Conservation (phyloP, 2,329 filamentous ascomycete species). For the Penicillium vulpinum region DNA sequence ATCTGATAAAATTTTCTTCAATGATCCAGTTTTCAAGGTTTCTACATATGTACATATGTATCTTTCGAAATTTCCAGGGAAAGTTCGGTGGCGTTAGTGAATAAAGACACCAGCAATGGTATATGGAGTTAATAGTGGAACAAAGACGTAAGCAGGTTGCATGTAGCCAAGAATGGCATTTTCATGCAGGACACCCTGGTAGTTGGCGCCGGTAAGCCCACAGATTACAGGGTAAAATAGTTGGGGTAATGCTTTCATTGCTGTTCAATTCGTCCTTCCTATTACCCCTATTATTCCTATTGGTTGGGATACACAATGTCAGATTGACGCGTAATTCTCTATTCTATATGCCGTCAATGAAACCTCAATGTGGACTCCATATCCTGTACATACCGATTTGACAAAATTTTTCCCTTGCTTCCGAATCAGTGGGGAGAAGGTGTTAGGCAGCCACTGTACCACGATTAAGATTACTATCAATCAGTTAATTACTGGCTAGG, state of each 20-base stretch:
- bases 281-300: too few species aligned
- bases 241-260: not conserved
- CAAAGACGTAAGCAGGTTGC: not conserved
- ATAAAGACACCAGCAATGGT: too few species aligned
- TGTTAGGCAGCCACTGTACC: not conserved
- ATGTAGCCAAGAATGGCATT: not conserved
- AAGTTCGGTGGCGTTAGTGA: not conserved
- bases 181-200: not conserved
- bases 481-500: not conserved
- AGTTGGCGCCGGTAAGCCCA: not conserved
- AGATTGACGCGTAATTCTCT: not conserved
- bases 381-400: too few species aligned
- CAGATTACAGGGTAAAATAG: not conserved
- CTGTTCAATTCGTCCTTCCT: not conserved
- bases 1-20: not conserved
- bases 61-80: not conserved
- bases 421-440: too few species aligned
- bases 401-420: not conserved
- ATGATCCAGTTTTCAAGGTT: not conserved
- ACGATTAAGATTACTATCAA: conserved; percentile 2
- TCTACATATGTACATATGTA: too few species aligned
- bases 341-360: not conserved
- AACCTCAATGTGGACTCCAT: not conserved
- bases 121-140: too few species aligned
- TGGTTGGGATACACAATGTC: not conserved